Evolutionary conservation across 305 asterid genomes (phyloP).

Genomic region (Plantago rigida): DNA sequence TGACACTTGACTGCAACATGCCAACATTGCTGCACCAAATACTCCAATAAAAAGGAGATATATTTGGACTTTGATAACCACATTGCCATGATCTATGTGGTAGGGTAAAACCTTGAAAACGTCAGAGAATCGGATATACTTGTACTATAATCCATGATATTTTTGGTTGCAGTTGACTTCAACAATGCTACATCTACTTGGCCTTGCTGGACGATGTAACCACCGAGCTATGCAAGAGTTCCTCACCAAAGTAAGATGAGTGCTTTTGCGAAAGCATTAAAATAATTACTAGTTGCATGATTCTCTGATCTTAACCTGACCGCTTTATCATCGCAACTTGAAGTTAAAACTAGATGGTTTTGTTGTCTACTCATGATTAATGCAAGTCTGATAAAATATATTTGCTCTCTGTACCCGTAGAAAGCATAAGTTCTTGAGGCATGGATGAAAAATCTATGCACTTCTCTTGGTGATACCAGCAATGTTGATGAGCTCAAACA

Average conservation of each 20-base stretch:
- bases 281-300: too few species aligned
- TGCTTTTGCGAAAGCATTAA: neutral
- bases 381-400: neutral
- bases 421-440: slow-evolving; percentile 64
- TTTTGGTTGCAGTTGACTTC: slow-evolving; percentile 65
- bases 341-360: neutral
- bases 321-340: neutral
- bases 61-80: too few species aligned
- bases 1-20: too few species aligned
- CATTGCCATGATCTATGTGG: neutral
- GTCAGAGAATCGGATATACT: neutral
- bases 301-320: too few species aligned
- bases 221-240: slow-evolving; percentile 47
- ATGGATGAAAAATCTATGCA: slow-evolving; percentile 61
- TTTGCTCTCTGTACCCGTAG: slow-evolving; percentile 28
- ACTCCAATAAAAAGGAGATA: too few species aligned
- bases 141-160: slow-evolving; percentile 8
- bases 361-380: slow-evolving; percentile 1
- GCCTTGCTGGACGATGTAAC: slow-evolving; percentile 60
- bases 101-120: neutral
- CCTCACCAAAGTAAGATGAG: slow-evolving; percentile 55
- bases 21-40: too few species aligned
- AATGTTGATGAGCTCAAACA: slow-evolving; percentile 32
- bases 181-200: slow-evolving; percentile 75
- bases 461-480: slow-evolving; percentile 47